phyloP scores from a whole-genome alignment of 805 yeast genomes.

The Starmerella sirachaensis region DNA sequence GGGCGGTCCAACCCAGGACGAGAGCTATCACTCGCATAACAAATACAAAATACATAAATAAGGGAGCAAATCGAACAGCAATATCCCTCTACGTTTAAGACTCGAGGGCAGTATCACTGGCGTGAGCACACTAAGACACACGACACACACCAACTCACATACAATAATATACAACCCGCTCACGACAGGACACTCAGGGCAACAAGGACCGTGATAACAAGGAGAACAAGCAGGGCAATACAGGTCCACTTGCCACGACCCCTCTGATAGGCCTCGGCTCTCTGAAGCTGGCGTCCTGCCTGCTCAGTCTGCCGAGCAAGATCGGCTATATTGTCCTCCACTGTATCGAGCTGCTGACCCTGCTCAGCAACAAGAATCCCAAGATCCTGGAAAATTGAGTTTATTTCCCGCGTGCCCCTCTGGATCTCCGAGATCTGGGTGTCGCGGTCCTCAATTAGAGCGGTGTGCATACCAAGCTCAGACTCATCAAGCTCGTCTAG shows the following conservation, averaged over 20 bases:
- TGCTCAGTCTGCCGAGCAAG: conserved; percentile 52
- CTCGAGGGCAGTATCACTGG: no score
- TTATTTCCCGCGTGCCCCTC: conserved; percentile 72
- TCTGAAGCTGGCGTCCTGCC: conserved; percentile 57
- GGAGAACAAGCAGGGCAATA: conserved; percentile 46
- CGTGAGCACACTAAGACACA: no score
- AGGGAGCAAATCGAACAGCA: no score
- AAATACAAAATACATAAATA: no score
- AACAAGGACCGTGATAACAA: conserved; percentile 47
- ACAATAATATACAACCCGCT: no score
- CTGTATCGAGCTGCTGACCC: conserved; percentile 70
- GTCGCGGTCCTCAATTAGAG: conserved; percentile 53
- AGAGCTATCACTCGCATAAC: no score
- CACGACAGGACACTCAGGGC: conserved; percentile 18
- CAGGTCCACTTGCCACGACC: conserved; percentile 63
- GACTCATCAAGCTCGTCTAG: conserved; percentile 31
- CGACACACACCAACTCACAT: no score
- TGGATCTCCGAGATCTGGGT: conserved; percentile 60
- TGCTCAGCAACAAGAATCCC: conserved; percentile 72
- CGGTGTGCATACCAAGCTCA: conserved; percentile 24
- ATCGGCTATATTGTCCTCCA: conserved; percentile 64
- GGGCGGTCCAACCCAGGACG: no score
- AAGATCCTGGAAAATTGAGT: conserved; percentile 70
- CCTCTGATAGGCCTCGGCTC: conserved; percentile 67
- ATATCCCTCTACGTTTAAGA: no score